Evolutionary conservation across 2,329 filamentous ascomycete genomes (phyloP).

Genomic region (Claviceps sp.): DNA sequence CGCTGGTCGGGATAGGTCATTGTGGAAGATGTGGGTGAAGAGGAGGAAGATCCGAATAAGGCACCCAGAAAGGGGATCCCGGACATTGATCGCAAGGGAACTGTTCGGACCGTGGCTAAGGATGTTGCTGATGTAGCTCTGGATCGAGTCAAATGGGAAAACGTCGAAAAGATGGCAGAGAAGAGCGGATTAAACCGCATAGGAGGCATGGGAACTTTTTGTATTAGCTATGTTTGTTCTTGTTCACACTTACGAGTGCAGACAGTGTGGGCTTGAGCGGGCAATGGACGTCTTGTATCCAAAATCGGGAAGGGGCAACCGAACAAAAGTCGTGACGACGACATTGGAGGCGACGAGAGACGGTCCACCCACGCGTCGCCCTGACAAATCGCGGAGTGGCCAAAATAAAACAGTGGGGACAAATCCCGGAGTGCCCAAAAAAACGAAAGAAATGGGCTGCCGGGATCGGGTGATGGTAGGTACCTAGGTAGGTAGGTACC

Average conservation of each 20-base stretch:
- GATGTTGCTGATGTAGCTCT: slow-evolving; percentile 10
- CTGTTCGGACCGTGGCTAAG: slow-evolving; percentile 14
- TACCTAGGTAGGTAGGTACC: too few species aligned
- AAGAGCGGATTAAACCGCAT: slow-evolving; percentile 40
- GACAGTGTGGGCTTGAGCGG: not conserved
- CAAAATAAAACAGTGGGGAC: not conserved
- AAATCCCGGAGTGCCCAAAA: slow-evolving; percentile 5
- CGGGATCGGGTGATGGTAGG: not conserved
- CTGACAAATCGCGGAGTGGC: slow-evolving; percentile 6
- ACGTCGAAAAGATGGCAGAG: slow-evolving; percentile 32
- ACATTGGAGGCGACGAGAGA: not conserved
- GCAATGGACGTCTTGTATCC: not conserved
- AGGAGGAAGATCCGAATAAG: slow-evolving; percentile 53
- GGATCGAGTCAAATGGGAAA: slow-evolving; percentile 30
- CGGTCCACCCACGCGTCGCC: too few species aligned
- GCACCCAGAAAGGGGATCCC: slow-evolving; percentile 66
- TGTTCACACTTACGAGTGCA: not conserved
- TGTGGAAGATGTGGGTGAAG: slow-evolving; percentile 37
- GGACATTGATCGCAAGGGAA: slow-evolving; percentile 48
- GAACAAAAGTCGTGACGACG: not conserved
- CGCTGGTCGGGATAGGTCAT: slow-evolving; percentile 75
- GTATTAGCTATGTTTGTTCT: not conserved
- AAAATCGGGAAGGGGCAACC: not conserved
- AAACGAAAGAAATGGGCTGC: not conserved
- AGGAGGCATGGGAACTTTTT: slow-evolving; percentile 9